Percentiles rank a stretch among this genome's conserved stretches.
Evolutionary conservation across 352 stramenopile genomes (phyloP).

Genomic region (Ophiocytium majus): DNA sequence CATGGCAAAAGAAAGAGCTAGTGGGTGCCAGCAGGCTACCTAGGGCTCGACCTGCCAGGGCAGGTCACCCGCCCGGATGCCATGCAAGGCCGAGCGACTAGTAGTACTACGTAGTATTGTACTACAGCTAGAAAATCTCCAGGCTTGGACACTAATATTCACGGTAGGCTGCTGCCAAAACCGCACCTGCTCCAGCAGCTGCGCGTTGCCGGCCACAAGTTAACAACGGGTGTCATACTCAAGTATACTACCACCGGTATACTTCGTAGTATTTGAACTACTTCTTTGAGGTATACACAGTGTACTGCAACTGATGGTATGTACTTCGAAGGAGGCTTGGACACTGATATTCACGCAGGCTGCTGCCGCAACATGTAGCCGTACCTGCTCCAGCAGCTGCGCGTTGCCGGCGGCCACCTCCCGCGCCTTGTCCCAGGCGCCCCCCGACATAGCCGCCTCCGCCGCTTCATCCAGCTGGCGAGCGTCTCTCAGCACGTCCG

Average conservation of each 20-base stretch:
- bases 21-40: too few relatives aligned
- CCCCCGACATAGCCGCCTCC: conserved; percentile 67
- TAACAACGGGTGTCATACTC: not conserved
- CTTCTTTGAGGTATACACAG: not conserved
- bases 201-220: not conserved
- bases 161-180: not conserved
- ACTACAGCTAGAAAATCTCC: too few relatives aligned
- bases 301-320: not conserved
- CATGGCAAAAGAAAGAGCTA: too few relatives aligned
- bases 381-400: conserved; percentile 58
- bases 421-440: conserved; percentile 63
- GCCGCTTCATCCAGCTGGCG: conserved; percentile 86
- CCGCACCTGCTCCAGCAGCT: not conserved
- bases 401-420: conserved; percentile 53
- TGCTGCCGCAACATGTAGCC: not conserved
- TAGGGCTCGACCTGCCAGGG: too few relatives aligned
- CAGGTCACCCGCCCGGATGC: too few relatives aligned
- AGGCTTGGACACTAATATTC: conserved; percentile 62
- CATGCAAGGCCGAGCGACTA: too few relatives aligned
- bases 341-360: not conserved
- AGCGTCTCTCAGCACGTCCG: conserved; percentile 70
- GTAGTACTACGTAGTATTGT: too few relatives aligned
- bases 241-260: not conserved
- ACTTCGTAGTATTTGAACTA: not conserved
- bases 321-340: not conserved